Percentiles rank a stretch among this genome's conserved stretches.
Evolutionary conservation across 331 rosid species (phyloP).

Genomic region (Saraca asoca): DNA sequence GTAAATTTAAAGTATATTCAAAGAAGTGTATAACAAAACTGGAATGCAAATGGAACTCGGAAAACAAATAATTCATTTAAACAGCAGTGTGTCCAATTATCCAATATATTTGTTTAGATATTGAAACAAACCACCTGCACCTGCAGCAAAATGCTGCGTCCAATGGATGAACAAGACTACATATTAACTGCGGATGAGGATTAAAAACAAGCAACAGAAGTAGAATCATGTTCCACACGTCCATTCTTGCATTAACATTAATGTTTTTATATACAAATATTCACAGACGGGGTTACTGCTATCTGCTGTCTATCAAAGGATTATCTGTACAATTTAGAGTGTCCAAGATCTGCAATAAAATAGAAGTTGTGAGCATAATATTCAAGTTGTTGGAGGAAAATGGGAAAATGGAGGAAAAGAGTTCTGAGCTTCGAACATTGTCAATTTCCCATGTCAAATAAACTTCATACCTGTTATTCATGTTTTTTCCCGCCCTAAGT

Average conservation of each 20-base stretch:
- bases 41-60: background rate
- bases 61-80: slow-evolving; percentile 3
- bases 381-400: background rate
- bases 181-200: slow-evolving; percentile 26
- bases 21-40: too few species aligned
- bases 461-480: slow-evolving; percentile 41
- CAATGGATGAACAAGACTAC: slow-evolving; percentile 27
- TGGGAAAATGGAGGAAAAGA: background rate
- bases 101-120: slow-evolving; percentile 4
- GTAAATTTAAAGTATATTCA: too few species aligned
- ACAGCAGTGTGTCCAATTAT: slow-evolving; percentile 11
- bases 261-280: slow-evolving; percentile 48
- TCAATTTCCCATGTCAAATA: slow-evolving; percentile 17
- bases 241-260: slow-evolving; percentile 34
- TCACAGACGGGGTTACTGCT: slow-evolving; percentile 45
- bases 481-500: slow-evolving; percentile 49
- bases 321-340: slow-evolving; percentile 45
- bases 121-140: slow-evolving; percentile 14
- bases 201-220: slow-evolving; percentile 24
- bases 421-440: slow-evolving; percentile 6
- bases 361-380: background rate
- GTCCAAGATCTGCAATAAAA: slow-evolving; percentile 51
- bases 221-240: slow-evolving; percentile 30
- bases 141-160: slow-evolving; percentile 30
- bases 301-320: slow-evolving; percentile 30